Base-by-base conservation (phyloP, 371 early-diverging fungal species). In the Phascolomyces articulosus region DNA sequence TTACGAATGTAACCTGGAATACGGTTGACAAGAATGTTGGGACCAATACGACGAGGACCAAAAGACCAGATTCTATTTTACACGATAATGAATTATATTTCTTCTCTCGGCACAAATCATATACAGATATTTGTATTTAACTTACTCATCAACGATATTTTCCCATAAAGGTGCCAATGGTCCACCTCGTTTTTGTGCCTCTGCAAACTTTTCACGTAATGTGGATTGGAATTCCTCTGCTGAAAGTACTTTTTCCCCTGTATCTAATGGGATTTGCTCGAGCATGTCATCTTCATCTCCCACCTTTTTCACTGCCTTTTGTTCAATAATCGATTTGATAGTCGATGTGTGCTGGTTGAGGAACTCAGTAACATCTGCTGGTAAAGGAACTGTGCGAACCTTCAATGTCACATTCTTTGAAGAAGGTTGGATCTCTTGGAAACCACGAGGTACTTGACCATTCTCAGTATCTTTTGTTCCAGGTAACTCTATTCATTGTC, bases 1-100 rank as follows among this genome's bases (percentile, higher is more conserved):
- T 74, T 79, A 47, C 83, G 71, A 7, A 76, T 69, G 55, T 90
- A 91, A 20, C 80, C 90, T 34, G 78, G 75, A 24, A 83, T 79
- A 24, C 77, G 77, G 66, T 94, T 94, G 20, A 96, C 72, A n/a
- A 98, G 77, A 57, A 98, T 56, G 69, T 97, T 98, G 4, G 96
- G 89, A 3, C 98, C 98, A n/a, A 87, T 75, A 47, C 91, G 88
- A 63, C 93, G 90, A 27, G 94, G 92, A 49, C 94, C 94, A 82
- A 93, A 91, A 1, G 91, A 84, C 83, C 91, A 84, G 10, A 93
- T 86, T 0, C 83, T 80, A 65, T 29, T 4, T 54, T 1, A 34
- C 34, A 34, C 34, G 34, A 9, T 9, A 34, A 34, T 34, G 11
- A 9, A 34, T 34, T 34, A n/a, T n/a, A n/a, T n/a, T n/a, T n/a